Evolutionary conservation across 148 eudicot species (phyloP).

Genomic region (Chenopodium formosanum): DNA sequence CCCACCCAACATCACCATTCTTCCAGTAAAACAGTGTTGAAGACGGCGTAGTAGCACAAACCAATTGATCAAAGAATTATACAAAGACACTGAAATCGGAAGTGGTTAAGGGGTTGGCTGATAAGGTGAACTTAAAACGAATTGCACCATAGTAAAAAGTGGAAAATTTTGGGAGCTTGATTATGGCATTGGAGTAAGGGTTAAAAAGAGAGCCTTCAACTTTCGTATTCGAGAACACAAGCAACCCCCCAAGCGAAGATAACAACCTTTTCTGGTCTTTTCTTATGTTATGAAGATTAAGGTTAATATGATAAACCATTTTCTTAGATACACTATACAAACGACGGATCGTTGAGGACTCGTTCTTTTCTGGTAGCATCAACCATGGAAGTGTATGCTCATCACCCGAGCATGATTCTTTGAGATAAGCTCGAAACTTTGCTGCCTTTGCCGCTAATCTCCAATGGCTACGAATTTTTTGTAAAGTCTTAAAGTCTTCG

Average conservation of each 20-base stretch:
- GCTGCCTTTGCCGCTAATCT: slow-evolving; percentile 3
- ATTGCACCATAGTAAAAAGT: too few relatives aligned
- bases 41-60: too few relatives aligned
- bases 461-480: background rate
- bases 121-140: background rate
- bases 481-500: slow-evolving; percentile 1
- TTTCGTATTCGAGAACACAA: background rate
- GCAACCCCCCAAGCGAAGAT: background rate
- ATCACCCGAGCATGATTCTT: too few relatives aligned
- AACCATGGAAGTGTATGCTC: background rate
- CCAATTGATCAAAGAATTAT: too few relatives aligned
- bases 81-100: background rate
- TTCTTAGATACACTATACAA: background rate
- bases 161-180: background rate
- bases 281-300: background rate
- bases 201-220: background rate
- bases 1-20: background rate
- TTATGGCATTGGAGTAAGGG: background rate
- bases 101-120: background rate
- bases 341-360: background rate
- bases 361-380: background rate
- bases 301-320: background rate
- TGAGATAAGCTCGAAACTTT: background rate
- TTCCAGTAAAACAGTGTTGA: background rate
- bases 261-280: background rate